Evolutionary conservation across 2,329 filamentous ascomycete species (phyloP).

Genomic region (Spiromastix sp.): DNA sequence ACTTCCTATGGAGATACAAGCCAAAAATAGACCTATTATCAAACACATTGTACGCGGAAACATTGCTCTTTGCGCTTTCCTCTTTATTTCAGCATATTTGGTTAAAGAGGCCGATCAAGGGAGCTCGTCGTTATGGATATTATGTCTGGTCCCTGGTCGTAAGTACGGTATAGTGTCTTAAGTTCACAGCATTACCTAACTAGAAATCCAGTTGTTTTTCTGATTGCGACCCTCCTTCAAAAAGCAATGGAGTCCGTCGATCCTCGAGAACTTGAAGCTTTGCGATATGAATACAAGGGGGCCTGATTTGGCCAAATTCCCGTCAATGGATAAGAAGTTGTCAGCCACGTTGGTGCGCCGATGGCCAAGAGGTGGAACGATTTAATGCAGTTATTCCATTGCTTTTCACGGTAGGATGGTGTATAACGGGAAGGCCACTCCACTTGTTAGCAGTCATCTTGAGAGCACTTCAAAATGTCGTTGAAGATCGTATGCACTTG

Average conservation of each 20-base stretch:
- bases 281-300: constrained; percentile 34
- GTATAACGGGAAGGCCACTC: no score
- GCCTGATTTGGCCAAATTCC: constrained; percentile 19
- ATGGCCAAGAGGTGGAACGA: no score
- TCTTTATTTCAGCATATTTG: constrained; percentile 20
- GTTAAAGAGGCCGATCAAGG: constrained; percentile 8
- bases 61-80: constrained; percentile 18
- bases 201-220: constrained; percentile 26
- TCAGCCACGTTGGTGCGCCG: no score
- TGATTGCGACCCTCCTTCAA: constrained; percentile 21
- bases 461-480: no score
- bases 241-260: constrained; percentile 30
- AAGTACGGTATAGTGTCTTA: constrained; percentile 11
- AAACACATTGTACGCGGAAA: constrained; percentile 20
- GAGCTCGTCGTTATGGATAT: constrained; percentile 14
- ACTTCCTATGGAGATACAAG: constrained; percentile 15
- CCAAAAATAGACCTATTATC: constrained; percentile 11
- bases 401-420: no score
- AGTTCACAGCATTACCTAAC: no score
- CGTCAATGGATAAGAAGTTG: no score
- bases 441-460: no score
- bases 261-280: constrained; percentile 25
- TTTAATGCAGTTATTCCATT: no score
- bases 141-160: constrained; percentile 31
- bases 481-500: no score